Percentiles rank a stretch among this genome's conserved stretches.
Evolutionary conservation across 1,284 basidiomycete genomes (phyloP).

Genomic region (Albatrellus sp.): DNA sequence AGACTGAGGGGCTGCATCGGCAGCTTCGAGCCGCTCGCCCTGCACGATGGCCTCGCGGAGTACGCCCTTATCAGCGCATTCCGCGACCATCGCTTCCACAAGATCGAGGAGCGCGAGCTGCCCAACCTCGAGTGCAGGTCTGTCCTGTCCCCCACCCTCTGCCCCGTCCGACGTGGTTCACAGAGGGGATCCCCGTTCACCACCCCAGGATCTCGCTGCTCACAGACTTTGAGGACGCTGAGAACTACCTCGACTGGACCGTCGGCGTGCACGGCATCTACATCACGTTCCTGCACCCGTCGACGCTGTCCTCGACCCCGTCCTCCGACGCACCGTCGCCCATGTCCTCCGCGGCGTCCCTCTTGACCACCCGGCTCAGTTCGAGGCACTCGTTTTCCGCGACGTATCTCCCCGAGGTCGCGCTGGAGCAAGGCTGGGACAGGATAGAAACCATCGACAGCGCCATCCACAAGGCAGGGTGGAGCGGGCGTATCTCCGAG

Average conservation of each 20-base stretch:
- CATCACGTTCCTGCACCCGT: slow-evolving; percentile 77
- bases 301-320: slow-evolving; percentile 36
- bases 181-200: background rate
- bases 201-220: slow-evolving; percentile 72
- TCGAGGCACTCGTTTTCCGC: slow-evolving; percentile 58
- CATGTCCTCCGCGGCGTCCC: slow-evolving; percentile 47
- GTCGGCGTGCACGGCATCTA: slow-evolving; percentile 88
- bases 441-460: slow-evolving; percentile 82
- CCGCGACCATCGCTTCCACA: slow-evolving; percentile 56
- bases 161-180: background rate
- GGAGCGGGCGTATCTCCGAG: slow-evolving; percentile 73
- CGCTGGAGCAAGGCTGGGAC: slow-evolving; percentile 88
- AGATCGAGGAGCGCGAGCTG: slow-evolving; percentile 69
- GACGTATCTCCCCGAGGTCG: slow-evolving; percentile 92
- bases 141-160: slow-evolving; percentile 19
- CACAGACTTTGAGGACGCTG: slow-evolving; percentile 82
- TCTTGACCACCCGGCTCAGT: slow-evolving; percentile 26
- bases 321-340: slow-evolving; percentile 54
- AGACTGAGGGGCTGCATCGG: slow-evolving; percentile 91
- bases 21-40: slow-evolving; percentile 72
- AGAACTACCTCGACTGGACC: slow-evolving; percentile 85
- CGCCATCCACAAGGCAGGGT: slow-evolving; percentile 89
- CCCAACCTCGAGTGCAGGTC: slow-evolving; percentile 77
- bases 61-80: slow-evolving; percentile 86
- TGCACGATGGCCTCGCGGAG: slow-evolving; percentile 72